Evolutionary conservation across 2,329 filamentous ascomycete species (phyloP).

Genomic region (Cladosporium velox): DNA sequence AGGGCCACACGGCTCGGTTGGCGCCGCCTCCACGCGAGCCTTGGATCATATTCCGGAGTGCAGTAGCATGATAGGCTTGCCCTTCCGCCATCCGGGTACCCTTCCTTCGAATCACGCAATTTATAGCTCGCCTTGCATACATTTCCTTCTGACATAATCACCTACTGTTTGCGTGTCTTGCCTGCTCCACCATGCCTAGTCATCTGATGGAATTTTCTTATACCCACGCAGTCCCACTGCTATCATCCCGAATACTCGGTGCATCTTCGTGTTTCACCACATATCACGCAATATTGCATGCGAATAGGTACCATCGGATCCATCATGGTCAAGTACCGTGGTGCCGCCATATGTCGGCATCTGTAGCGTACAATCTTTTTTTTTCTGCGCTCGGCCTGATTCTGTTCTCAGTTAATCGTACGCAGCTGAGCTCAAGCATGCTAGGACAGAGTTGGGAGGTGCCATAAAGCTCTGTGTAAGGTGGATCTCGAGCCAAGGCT

Average conservation of each 20-base stretch:
- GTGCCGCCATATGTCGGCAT: not conserved
- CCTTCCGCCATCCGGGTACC: slow-evolving; percentile 12
- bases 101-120: not conserved
- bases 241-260: not conserved
- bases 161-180: not conserved
- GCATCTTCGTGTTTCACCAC: not conserved
- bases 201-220: not conserved
- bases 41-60: slow-evolving; percentile 2
- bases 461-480: not conserved
- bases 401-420: not conserved
- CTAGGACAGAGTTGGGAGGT: not conserved
- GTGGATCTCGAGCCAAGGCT: not conserved
- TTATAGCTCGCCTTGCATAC: not conserved
- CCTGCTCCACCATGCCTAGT: not conserved
- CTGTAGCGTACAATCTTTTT: not conserved
- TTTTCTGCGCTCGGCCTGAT: not conserved
- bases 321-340: slow-evolving; percentile 5
- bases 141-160: slow-evolving; percentile 1
- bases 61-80: not conserved
- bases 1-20: not conserved
- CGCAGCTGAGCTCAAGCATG: not conserved
- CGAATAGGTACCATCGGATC: not conserved
- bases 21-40: slow-evolving; percentile 15
- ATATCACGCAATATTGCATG: not conserved
- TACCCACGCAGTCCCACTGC: not conserved